These are phyloP conservation scores for Penicillium canescens DNA, from an alignment of 495 filamentous ascomycete species.

Conservation along the genomic window DNA sequence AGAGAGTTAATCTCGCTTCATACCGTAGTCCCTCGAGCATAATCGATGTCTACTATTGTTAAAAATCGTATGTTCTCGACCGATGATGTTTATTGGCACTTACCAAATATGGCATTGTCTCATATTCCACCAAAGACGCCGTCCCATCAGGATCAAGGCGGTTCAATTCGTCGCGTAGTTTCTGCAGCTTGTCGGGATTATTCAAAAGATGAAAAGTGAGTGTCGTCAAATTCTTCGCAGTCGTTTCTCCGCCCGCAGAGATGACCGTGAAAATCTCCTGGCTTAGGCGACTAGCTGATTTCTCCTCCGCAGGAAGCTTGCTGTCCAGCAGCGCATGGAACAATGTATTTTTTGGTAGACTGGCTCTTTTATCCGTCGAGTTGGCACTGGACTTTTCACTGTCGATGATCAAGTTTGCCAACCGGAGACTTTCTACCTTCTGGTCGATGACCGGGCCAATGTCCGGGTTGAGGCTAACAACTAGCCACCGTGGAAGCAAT, in stretches of 20 bases:
- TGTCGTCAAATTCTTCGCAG: slow-evolving; percentile 35
- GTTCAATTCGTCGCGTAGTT: slow-evolving; percentile 30
- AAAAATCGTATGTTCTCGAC: neutral
- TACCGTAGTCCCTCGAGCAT: slow-evolving; percentile 36
- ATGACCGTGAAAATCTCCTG: slow-evolving; percentile 46
- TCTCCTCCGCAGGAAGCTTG: slow-evolving; percentile 40
- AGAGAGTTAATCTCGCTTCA: neutral
- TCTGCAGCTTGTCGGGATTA: slow-evolving; percentile 31
- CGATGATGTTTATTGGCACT: neutral
- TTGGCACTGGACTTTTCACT: neutral
- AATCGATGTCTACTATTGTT: slow-evolving; percentile 19
- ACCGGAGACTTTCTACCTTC: slow-evolving; percentile 13
- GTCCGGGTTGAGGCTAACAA: slow-evolving; percentile 23
- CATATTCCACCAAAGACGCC: slow-evolving; percentile 28
- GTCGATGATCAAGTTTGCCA: slow-evolving; percentile 17
- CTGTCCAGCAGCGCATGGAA: slow-evolving; percentile 44
- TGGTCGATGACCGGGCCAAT: slow-evolving; percentile 24
- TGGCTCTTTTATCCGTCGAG: neutral
- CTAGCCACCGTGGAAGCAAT: slow-evolving; percentile 20
- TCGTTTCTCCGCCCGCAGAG: slow-evolving; percentile 49
- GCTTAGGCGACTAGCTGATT: slow-evolving; percentile 28
- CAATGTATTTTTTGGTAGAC: slow-evolving; percentile 28
- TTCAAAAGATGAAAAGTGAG: slow-evolving; percentile 43
- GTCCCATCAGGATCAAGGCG: slow-evolving; percentile 19
- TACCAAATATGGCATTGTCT: slow-evolving; percentile 36